phyloP scores from a whole-genome alignment of 2,329 filamentous ascomycete genomes.

The Bipolaris victoriae region DNA sequence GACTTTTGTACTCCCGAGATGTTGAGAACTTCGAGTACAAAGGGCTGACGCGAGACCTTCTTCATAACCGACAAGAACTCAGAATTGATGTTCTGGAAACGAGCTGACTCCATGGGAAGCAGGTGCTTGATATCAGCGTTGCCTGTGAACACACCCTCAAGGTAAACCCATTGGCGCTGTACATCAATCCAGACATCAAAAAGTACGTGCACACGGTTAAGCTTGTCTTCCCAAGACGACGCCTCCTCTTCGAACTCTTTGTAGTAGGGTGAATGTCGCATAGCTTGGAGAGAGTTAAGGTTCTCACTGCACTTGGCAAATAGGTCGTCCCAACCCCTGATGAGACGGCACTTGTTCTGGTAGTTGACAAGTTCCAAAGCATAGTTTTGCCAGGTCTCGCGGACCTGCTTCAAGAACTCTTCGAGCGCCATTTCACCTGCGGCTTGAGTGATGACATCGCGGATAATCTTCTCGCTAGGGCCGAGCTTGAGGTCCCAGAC shows the following conservation, averaged over 20 bases:
- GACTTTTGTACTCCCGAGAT: constrained; percentile 97
- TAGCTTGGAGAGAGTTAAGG: constrained; percentile 94
- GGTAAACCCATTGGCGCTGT: constrained; percentile 99
- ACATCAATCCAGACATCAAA: constrained; percentile 99
- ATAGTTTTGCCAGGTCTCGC: constrained; percentile 96
- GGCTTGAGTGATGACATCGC: constrained; percentile 91
- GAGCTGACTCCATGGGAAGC: constrained; percentile 91
- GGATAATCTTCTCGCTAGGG: constrained; percentile 84
- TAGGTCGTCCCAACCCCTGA: constrained; percentile 96
- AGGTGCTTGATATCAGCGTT: constrained; percentile 99
- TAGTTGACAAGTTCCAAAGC: constrained; percentile 94
- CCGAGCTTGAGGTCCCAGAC: constrained; percentile 97
- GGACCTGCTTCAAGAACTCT: constrained; percentile 94
- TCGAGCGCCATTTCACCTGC: constrained; percentile 98
- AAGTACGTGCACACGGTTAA: constrained; percentile 94
- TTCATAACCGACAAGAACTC: constrained; percentile 99
- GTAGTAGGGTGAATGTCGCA: constrained; percentile 99
- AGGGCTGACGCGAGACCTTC: constrained; percentile 96
- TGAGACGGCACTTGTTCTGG: constrained; percentile 96
- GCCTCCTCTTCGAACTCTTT: constrained; percentile 99
- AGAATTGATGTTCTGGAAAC: constrained; percentile 99
- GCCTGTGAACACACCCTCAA: constrained; percentile 97
- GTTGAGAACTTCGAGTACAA: constrained; percentile 92
- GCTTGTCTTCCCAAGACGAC: constrained; percentile 94
- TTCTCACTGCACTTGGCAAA: constrained; percentile 99